Conservation (phyloP, 2,329 filamentous ascomycete genomes). For the Ophiostoma australiae region DNA sequence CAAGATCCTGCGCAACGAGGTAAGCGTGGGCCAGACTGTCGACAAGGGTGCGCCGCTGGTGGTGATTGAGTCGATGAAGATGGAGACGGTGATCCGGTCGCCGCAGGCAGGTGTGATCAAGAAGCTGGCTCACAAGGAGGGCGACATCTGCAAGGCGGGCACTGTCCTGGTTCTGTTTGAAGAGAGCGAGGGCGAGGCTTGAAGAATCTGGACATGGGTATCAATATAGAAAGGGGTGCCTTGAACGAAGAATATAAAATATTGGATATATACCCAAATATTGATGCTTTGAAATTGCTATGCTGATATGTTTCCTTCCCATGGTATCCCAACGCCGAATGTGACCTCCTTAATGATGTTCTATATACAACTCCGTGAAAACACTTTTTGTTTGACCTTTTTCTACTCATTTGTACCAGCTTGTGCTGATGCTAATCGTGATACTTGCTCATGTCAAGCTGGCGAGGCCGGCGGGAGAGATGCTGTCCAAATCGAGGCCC, state of each 20-base stretch:
- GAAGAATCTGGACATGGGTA: too few species aligned
- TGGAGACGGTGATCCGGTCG: slow-evolving; percentile 78
- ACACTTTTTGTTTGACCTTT: not conserved
- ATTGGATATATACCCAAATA: not conserved
- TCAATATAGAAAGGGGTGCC: too few species aligned
- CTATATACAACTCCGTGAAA: not conserved
- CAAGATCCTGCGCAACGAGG: slow-evolving; percentile 87
- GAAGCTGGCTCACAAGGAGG: slow-evolving; percentile 68
- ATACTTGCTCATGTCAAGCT: slow-evolving; percentile 1
- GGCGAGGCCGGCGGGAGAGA: slow-evolving; percentile 15
- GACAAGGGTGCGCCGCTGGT: slow-evolving; percentile 82
- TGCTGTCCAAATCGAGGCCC: slow-evolving; percentile 23
- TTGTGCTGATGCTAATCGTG: not conserved
- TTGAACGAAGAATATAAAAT: not conserved
- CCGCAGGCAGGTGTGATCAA: slow-evolving; percentile 68
- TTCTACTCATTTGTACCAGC: not conserved
- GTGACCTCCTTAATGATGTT: not conserved
- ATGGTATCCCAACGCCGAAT: slow-evolving; percentile 19
- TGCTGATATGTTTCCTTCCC: not conserved
- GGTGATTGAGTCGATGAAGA: slow-evolving; percentile 89
- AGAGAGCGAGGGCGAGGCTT: slow-evolving; percentile 27
- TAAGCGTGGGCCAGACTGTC: slow-evolving; percentile 73
- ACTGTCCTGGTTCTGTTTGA: slow-evolving; percentile 71
- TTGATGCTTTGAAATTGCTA: not conserved
- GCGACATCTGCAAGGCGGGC: slow-evolving; percentile 73